Conservation (phyloP, 495 filamentous ascomycete species). For the Aspergillus diversus region DNA sequence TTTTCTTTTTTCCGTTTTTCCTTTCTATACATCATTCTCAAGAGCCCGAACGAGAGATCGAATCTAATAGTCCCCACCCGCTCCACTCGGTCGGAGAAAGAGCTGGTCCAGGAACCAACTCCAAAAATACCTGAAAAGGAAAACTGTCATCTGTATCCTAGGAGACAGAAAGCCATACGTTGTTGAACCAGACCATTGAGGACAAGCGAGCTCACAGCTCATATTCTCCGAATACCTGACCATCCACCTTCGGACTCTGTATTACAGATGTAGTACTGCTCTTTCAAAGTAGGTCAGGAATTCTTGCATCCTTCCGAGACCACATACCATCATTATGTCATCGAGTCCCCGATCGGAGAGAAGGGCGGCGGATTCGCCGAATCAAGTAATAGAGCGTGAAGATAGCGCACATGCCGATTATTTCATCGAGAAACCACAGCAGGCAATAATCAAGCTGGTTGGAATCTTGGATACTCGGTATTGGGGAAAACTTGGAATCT, state of each 20-base stretch:
- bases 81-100: constrained; percentile 44
- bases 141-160: background rate
- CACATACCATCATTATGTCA: constrained; percentile 1
- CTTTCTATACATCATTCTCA: constrained; percentile 28
- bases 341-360: constrained; percentile 3
- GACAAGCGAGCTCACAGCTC: background rate
- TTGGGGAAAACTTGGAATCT: constrained; percentile 13
- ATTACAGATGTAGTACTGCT: background rate
- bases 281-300: background rate
- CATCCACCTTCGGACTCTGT: background rate
- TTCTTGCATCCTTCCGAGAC: background rate
- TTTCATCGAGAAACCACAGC: constrained; percentile 12
- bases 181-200: background rate
- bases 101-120: constrained; percentile 31
- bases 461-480: constrained; percentile 16
- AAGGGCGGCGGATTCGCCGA: constrained; percentile 8
- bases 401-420: constrained; percentile 18
- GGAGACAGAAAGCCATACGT: background rate
- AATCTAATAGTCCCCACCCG: constrained; percentile 36
- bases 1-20: constrained; percentile 15
- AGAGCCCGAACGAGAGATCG: constrained; percentile 36
- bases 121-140: constrained; percentile 3
- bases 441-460: constrained; percentile 11
- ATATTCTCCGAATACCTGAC: background rate
- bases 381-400: constrained; percentile 8